Evolutionary conservation across 495 filamentous ascomycete genomes (phyloP), one percentile per base, ranked within the genome.

Genomic region (Annulohypoxylon stygium): DNA sequence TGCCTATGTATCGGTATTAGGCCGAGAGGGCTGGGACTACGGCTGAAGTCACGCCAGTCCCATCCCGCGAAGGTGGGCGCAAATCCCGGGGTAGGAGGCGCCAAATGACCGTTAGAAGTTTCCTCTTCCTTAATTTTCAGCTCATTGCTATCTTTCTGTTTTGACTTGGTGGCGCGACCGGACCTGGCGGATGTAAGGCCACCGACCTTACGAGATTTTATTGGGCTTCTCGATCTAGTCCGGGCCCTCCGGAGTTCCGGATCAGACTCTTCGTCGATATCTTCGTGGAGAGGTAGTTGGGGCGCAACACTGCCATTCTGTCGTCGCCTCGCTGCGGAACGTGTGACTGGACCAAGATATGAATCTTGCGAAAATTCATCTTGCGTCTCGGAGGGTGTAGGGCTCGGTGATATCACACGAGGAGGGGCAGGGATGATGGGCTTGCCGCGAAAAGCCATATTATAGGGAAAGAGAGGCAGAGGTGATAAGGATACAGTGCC

Each of bases 1-100:
- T 89, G 86, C 53, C 88, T 85, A 78, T 99, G 96, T 74, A 98
- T 94, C 23, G 96, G 96, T 68, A 99, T 99, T 5, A 99, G 87
- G 18, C 97, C 96, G 12, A 99, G 86, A 4, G 96, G 96, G 65
- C 91, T 94, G 2, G 96, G 96, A 63, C 92, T 95, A 68, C 96
- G 88, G 63, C 93, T 97, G 74, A 97, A 83, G 75, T 93, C 90
- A 39, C 91, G 88, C 90, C 92, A 95, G 76, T 84, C 88, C 79
- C 91, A 90, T 30, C 83, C 86, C 34, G 80, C 75, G 57, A 78
- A 78, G 8, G 85, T 83, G 11, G 53, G 53, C 18, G 53, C n/a
- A 37, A 37, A 57, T 57, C 53, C 37, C 20, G 84, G 85, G 34
- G 84, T 80, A 10, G 87, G 82, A 26, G 91, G 91, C 10, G 90